Base-by-base conservation (phyloP, 2,329 filamentous ascomycete species). In the Phoma herbarum region DNA sequence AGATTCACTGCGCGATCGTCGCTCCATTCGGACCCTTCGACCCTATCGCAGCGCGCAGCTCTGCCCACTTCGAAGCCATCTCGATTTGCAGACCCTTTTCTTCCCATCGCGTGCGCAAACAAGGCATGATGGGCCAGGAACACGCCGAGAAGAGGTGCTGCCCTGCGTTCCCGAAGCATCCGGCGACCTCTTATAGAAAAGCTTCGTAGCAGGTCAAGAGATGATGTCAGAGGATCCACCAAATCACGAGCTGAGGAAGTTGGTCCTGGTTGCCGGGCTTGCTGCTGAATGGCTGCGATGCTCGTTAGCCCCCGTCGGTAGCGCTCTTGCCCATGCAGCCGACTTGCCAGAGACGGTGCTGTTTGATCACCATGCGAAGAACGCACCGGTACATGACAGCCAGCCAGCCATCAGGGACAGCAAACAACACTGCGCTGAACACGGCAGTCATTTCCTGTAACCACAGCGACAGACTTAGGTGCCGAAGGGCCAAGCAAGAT, bases 1-100 rank as follows among this genome's bases (percentile, higher is more conserved):
- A 60, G 47, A 41, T 61, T 63, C 60, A 39, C 28, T 52, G 25
- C 43, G 22, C 22, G 59, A 67, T 67, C 63, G 63, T 41, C 49
- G 14, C 45, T 35, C 46, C 57, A 23, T 42, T 43, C 52, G 25
- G 41, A 45, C 57, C 54, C 49, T 56, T 33, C 26, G 26, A 41
- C 43, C 54, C 37, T 16, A 18, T 37, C n/a, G 33, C 44, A 37
- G 33, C 41, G 25, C 11, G 45, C 25, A 22, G 8, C 37, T 26
- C 22, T 49, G 43, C 49, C 44, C 56, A 49, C 50, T 49, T 16
- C 25, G 31, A 28, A 44, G 35, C 55, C 48, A 51, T 59, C 45
- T 50, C 56, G 50, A 58, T 49, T 20, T 35, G 44, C 20, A 35
- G 39, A 46, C 41, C 50, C 45, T 51, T 31, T 43, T 29, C 39